Evolutionary conservation across 2,329 filamentous ascomycete genomes (phyloP).

Genomic region (Didymella glomerata): DNA sequence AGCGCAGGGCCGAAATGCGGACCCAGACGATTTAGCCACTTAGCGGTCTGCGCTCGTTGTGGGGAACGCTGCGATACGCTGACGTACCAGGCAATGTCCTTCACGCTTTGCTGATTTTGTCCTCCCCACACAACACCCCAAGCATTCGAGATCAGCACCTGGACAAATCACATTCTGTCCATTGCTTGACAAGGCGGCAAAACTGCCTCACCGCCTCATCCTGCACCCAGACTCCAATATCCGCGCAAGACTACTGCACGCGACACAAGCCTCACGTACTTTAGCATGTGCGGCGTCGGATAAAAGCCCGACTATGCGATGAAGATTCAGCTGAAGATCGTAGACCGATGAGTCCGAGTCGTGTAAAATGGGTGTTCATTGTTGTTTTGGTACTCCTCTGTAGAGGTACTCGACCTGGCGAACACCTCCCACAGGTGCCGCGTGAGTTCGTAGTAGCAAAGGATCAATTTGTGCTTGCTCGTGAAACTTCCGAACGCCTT

Average conservation of each 20-base stretch:
- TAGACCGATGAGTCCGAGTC: slow-evolving; percentile 13
- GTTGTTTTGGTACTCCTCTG: not conserved
- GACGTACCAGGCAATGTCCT: slow-evolving; percentile 16
- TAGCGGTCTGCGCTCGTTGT: slow-evolving; percentile 20
- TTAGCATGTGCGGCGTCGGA: slow-evolving; percentile 5
- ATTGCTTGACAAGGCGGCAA: slow-evolving; percentile 18
- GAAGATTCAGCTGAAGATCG: not conserved
- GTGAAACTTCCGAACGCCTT: not conserved
- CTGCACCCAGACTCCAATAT: slow-evolving; percentile 5
- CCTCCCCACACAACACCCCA: slow-evolving; percentile 21
- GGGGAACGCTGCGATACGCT: slow-evolving; percentile 22
- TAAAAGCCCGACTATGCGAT: not conserved
- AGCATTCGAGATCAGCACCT: slow-evolving; percentile 17
- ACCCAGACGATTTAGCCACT: slow-evolving; percentile 17
- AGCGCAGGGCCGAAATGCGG: slow-evolving; percentile 37
- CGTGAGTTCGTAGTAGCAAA: not conserved
- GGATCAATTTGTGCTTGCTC: not conserved
- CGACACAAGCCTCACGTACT: slow-evolving; percentile 13
- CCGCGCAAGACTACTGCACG: slow-evolving; percentile 15
- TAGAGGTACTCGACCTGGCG: not conserved
- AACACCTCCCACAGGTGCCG: not conserved
- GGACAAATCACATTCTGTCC: slow-evolving; percentile 20
- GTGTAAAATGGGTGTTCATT: not conserved
- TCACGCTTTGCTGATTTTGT: slow-evolving; percentile 21
- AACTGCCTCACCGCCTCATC: slow-evolving; percentile 19